These are phyloP conservation scores for Annulohypoxylon bovei DNA, from an alignment of 495 filamentous ascomycete species.

Conservation along the genomic window DNA sequence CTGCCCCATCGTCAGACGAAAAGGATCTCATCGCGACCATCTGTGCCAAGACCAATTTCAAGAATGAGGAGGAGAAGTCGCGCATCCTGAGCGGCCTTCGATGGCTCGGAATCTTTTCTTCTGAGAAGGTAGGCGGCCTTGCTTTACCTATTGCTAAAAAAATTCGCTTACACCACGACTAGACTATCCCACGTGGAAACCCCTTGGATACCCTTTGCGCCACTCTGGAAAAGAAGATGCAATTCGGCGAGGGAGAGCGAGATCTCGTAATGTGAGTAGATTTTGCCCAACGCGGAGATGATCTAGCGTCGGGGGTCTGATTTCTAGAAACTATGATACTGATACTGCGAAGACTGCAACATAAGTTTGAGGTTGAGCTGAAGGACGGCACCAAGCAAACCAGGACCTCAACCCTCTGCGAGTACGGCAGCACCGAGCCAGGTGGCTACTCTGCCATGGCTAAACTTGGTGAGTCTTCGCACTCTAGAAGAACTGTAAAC, in stretches of 20 bases:
- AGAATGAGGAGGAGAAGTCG: conserved; percentile 73
- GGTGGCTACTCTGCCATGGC: conserved; percentile 91
- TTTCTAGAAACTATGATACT: background rate
- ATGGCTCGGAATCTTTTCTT: conserved; percentile 90
- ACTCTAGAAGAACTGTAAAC: background rate
- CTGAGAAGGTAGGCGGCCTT: conserved; percentile 55
- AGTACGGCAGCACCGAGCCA: conserved; percentile 77
- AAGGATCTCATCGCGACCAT: conserved; percentile 77
- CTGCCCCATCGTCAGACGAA: conserved; percentile 67
- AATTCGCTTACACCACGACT: no score
- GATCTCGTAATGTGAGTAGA: conserved; percentile 17
- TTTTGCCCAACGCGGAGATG: background rate
- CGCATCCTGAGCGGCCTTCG: conserved; percentile 79
- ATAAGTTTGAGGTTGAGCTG: conserved; percentile 91
- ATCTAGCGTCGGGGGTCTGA: background rate
- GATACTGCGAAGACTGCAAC: conserved; percentile 66
- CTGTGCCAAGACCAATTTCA: conserved; percentile 77
- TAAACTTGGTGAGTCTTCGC: conserved; percentile 75
- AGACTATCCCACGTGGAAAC: conserved; percentile 77
- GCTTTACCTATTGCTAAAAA: background rate
- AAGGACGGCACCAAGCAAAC: conserved; percentile 76
- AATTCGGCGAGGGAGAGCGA: conserved; percentile 83
- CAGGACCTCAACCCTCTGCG: conserved; percentile 82
- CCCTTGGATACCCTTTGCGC: conserved; percentile 91
- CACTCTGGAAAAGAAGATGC: conserved; percentile 90